phyloP scores from a whole-genome alignment of 176 grass and related monocot genomes.

The Poa annua region DNA sequence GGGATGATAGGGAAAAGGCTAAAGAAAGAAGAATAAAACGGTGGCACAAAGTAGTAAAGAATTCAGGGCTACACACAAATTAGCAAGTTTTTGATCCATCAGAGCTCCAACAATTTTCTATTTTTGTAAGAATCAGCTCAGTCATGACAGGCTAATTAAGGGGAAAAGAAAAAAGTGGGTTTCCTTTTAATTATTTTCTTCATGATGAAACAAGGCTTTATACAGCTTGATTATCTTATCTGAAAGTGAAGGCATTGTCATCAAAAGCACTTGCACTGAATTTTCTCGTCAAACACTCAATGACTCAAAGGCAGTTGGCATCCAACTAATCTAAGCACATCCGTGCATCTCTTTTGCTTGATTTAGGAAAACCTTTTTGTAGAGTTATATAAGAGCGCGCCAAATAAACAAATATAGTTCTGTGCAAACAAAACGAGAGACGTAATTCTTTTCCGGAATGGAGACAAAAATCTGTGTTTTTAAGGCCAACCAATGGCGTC shows the following conservation, averaged over 20 bases:
- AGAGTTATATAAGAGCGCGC: background rate
- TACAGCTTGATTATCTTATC: slow-evolving; percentile 42
- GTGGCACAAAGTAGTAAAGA: background rate
- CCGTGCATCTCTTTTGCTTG: slow-evolving; percentile 27
- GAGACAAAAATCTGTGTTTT: too few species aligned
- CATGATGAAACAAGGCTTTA: slow-evolving; percentile 43
- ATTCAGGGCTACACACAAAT: background rate
- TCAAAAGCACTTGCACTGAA: slow-evolving; percentile 59
- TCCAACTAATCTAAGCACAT: slow-evolving; percentile 17
- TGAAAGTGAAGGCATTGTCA: slow-evolving; percentile 46
- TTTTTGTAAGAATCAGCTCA: slow-evolving; percentile 32
- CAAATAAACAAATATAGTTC: too few species aligned
- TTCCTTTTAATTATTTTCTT: slow-evolving; percentile 33
- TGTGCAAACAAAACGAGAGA: too few species aligned
- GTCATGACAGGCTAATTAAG: background rate
- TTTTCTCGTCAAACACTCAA: slow-evolving; percentile 42
- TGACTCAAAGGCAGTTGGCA: slow-evolving; percentile 18
- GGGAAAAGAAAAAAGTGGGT: background rate
- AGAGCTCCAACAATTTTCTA: background rate
- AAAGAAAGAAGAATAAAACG: slow-evolving; percentile 6
- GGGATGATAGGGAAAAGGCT: slow-evolving; percentile 41
- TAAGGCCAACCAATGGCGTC: too few species aligned
- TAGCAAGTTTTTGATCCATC: slow-evolving; percentile 21
- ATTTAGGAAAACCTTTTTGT: slow-evolving; percentile 23
- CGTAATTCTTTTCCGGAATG: too few species aligned